phyloP scores from a whole-genome alignment of 495 filamentous ascomycete genomes.

The Jackrogersella multiformis region DNA sequence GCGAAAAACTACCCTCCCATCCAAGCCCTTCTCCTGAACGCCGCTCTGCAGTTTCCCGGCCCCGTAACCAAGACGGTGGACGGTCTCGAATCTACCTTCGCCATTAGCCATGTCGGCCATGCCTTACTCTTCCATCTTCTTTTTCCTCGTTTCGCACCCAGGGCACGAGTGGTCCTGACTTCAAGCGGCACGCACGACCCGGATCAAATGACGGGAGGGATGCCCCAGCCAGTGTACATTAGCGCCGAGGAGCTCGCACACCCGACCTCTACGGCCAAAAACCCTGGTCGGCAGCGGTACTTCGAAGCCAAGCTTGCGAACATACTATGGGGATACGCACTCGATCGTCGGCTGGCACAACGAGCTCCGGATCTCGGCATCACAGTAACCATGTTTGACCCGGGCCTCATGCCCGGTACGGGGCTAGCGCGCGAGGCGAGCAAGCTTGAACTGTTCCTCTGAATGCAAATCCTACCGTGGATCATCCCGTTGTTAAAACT shows the following conservation, averaged over 20 bases:
- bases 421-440: slow-evolving; percentile 48
- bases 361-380: slow-evolving; percentile 39
- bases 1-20: slow-evolving; percentile 51
- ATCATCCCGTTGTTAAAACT: slow-evolving; percentile 49
- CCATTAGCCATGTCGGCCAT: slow-evolving; percentile 52
- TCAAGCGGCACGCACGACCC: slow-evolving; percentile 51
- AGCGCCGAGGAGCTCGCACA: slow-evolving; percentile 46
- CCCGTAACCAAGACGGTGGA: slow-evolving; percentile 47
- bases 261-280: slow-evolving; percentile 36
- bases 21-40: slow-evolving; percentile 56
- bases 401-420: slow-evolving; percentile 60
- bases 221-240: slow-evolving; percentile 51
- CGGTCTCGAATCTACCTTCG: slow-evolving; percentile 52
- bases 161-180: slow-evolving; percentile 57
- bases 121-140: slow-evolving; percentile 71
- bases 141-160: slow-evolving; percentile 61
- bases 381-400: slow-evolving; percentile 54
- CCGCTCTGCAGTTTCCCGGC: slow-evolving; percentile 53
- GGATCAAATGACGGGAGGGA: slow-evolving; percentile 50
- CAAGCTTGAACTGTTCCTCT: slow-evolving; percentile 34
- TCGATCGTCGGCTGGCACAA: slow-evolving; percentile 46
- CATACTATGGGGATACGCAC: slow-evolving; percentile 65
- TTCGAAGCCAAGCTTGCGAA: slow-evolving; percentile 75
- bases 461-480: slow-evolving; percentile 49
- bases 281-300: slow-evolving; percentile 60